phyloP scores from a whole-genome alignment of 208 protist species.

The Borovskyia barvae region DNA sequence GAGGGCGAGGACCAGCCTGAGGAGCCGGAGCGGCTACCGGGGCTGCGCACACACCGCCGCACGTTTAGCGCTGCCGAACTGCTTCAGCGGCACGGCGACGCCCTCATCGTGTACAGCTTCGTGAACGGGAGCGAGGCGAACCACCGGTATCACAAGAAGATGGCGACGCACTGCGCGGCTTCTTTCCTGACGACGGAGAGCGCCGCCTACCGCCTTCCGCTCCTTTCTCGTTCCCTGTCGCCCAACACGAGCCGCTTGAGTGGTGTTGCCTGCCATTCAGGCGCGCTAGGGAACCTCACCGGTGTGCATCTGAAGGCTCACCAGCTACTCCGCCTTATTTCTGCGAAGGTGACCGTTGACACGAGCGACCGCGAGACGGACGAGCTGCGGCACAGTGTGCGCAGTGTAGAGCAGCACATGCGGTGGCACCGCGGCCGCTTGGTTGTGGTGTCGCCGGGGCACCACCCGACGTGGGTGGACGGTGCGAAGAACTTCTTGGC shows the following conservation, averaged over 20 bases:
- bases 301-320: too few relatives aligned
- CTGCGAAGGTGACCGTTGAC: not conserved
- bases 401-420: conserved; percentile 91
- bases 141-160: conserved; percentile 49
- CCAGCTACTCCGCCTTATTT: too few relatives aligned
- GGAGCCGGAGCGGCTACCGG: conserved; percentile 29
- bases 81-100: conserved; percentile 23
- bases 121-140: conserved; percentile 93
- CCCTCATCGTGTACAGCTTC: conserved; percentile 96
- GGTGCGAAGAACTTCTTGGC: conserved; percentile 52
- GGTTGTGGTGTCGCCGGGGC: conserved; percentile 96
- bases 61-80: conserved; percentile 36
- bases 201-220: too few relatives aligned
- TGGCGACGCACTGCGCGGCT: too few relatives aligned
- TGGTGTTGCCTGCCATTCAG: too few relatives aligned
- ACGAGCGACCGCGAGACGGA: conserved; percentile 83
- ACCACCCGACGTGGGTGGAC: conserved; percentile 91
- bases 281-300: too few relatives aligned
- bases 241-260: too few relatives aligned
- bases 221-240: too few relatives aligned
- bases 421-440: conserved; percentile 90
- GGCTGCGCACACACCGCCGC: conserved; percentile 21
- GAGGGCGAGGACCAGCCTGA: conserved; percentile 25
- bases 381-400: conserved; percentile 93
- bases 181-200: too few relatives aligned